phyloP scores from a whole-genome alignment of 768 basidiomycete species.

The Lactarius sanguifluus region DNA sequence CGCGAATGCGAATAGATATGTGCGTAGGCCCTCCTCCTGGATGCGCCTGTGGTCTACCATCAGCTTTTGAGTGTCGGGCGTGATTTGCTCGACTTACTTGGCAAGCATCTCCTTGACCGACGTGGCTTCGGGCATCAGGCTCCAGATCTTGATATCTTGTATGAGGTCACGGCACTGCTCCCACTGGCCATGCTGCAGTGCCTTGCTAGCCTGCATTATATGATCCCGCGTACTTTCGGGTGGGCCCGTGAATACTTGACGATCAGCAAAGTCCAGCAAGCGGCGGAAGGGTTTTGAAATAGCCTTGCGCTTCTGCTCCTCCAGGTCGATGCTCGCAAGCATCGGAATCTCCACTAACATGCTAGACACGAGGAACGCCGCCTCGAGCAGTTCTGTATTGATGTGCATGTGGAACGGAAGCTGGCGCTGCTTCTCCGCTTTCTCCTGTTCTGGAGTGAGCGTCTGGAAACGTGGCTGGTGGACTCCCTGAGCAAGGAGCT shows the following conservation, averaged over 20 bases:
- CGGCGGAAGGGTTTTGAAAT: conserved; percentile 97
- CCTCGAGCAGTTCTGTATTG: conserved; percentile 96
- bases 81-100: conserved; percentile 52
- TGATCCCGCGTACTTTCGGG: conserved; percentile 99
- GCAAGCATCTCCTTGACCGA: conserved; percentile 93
- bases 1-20: conserved; percentile 97
- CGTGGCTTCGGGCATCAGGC: conserved; percentile 85
- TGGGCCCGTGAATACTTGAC: conserved; percentile 96
- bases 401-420: conserved; percentile 99
- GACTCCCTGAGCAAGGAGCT: conserved; percentile 93
- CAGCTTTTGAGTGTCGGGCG: conserved; percentile 3
- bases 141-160: conserved; percentile 97
- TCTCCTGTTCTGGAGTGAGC: conserved; percentile 92
- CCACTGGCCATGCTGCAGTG: conserved; percentile 96
- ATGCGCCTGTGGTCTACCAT: conserved; percentile 66
- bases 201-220: conserved; percentile 98
- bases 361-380: conserved; percentile 95
- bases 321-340: conserved; percentile 90
- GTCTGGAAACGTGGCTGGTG: conserved; percentile 90
- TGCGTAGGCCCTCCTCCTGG: conserved; percentile 95
- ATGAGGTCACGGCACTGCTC: conserved; percentile 91
- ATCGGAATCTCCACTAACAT: conserved; percentile 98
- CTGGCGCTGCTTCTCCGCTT: conserved; percentile 92
- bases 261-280: conserved; percentile 92
- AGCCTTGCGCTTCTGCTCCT: conserved; percentile 88